Evolutionary conservation across 768 basidiomycete species (phyloP).

Genomic region (Mycena leptocephala): DNA sequence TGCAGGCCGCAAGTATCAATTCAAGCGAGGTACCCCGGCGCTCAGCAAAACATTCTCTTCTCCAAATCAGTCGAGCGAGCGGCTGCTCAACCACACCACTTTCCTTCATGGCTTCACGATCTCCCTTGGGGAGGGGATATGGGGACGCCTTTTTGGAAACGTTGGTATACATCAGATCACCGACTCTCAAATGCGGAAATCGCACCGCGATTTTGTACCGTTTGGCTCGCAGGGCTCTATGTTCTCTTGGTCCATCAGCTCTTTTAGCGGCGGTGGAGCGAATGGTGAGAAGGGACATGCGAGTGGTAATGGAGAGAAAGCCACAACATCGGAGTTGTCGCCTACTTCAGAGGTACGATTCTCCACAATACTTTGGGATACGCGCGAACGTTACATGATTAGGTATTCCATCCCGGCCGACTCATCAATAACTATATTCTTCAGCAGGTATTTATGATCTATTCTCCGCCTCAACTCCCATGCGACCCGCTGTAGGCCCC

Average conservation of each 20-base stretch:
- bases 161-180: neutral
- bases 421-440: too few relatives aligned
- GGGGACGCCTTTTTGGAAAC: conserved; percentile 4
- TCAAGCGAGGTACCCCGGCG: neutral
- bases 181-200: neutral
- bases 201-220: neutral
- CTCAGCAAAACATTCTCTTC: neutral
- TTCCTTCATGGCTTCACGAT: neutral
- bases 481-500: too few relatives aligned
- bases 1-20: neutral
- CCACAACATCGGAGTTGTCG: too few relatives aligned
- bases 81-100: neutral
- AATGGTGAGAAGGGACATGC: too few relatives aligned
- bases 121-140: conserved; percentile 6
- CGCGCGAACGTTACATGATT: too few relatives aligned
- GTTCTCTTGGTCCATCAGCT: conserved; percentile 3
- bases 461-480: too few relatives aligned
- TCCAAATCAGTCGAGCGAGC: neutral
- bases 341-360: too few relatives aligned
- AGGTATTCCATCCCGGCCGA: too few relatives aligned
- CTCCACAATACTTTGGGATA: too few relatives aligned
- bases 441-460: too few relatives aligned
- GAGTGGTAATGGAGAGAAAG: too few relatives aligned
- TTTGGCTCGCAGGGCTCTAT: neutral
- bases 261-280: too few relatives aligned